Base-by-base conservation (phyloP, 345 rosid genomes). In the Citrus australasica region DNA sequence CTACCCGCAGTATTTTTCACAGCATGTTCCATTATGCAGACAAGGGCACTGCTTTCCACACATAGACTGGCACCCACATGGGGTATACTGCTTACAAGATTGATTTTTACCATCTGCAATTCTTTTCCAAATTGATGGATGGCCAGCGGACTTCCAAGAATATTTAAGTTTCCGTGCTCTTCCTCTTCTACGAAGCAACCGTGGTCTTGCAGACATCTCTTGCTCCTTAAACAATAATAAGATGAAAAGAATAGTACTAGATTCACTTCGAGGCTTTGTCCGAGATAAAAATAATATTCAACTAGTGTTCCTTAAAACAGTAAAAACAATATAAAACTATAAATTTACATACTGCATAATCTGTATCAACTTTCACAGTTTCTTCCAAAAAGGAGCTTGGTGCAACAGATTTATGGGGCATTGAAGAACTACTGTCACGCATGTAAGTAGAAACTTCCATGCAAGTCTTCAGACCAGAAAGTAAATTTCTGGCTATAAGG, bases 1-100 rank as follows among this genome's bases (percentile, higher is more conserved):
- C 67, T 92, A 95, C 99, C 99, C 98, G 65, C 99, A 95, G 74
- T 91, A 95, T 80, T 95, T 95, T 78, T 95, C 99, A 76, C 99
- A 96, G 85, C 97, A 94, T 73, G 97, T 92, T 79, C 89, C 93
- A 74, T 82, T 88, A 67, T 85, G 60, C 69, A 83, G 85, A 85
- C 99, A 96, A 67, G 90, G 70, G 81, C 99, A 96, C 55, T 90
- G 87, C 82, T 89, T 91, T 82, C 98, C 97, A 80, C 99, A 96
- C 81, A 84, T 84, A 30, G 92, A 79, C 66, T 86, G 88, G 86
- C 99, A 96, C 78, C 93, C 95, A 84, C 99, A 96, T 38, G 98
- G 99, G 81, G 92, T 85, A 80, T 88, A 96, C 58, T 89, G 99
- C 87, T 89, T 91, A 79, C 90, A 88, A 19, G 84, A 71, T 84